Evolutionary conservation across 805 yeast genomes (phyloP).

Genomic region (Saccharomycopsis sp.): DNA sequence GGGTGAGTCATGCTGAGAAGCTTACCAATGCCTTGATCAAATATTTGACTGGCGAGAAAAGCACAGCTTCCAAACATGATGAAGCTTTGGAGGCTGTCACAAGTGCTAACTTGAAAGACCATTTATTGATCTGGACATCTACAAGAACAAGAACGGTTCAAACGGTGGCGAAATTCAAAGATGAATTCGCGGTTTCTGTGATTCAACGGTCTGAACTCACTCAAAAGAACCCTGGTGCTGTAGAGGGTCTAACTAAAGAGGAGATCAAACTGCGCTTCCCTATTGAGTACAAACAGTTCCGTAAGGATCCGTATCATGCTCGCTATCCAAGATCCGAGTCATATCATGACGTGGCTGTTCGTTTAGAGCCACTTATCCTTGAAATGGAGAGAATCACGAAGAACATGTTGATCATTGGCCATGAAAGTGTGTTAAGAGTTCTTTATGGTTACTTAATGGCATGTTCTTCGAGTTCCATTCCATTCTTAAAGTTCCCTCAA

Average conservation of each 20-base stretch:
- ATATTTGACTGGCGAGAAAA: slow-evolving; percentile 27
- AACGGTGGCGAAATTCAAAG: slow-evolving; percentile 63
- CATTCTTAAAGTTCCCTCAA: slow-evolving; percentile 68
- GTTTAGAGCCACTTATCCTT: slow-evolving; percentile 85
- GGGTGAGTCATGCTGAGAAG: slow-evolving; percentile 57
- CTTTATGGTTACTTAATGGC: slow-evolving; percentile 95
- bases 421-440: slow-evolving; percentile 83
- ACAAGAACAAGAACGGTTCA: slow-evolving; percentile 79
- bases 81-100: slow-evolving; percentile 3
- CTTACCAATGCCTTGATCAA: slow-evolving; percentile 51
- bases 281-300: slow-evolving; percentile 57
- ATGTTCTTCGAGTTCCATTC: slow-evolving; percentile 79
- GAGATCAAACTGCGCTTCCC: slow-evolving; percentile 60
- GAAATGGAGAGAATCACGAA: slow-evolving; percentile 91
- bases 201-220: slow-evolving; percentile 77
- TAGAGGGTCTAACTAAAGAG: slow-evolving; percentile 58
- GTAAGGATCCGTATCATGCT: slow-evolving; percentile 84
- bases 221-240: slow-evolving; percentile 84
- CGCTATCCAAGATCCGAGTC: slow-evolving; percentile 90
- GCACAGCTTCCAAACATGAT: not conserved
- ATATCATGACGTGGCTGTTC: slow-evolving; percentile 91
- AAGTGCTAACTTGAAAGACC: slow-evolving; percentile 37
- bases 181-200: slow-evolving; percentile 51
- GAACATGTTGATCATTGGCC: slow-evolving; percentile 85
- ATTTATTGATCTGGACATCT: slow-evolving; percentile 89